Percentiles rank a stretch among this genome's conserved stretches.
These are phyloP conservation scores for Vigna unguiculata DNA, from an alignment of 306 rosid species.

Conservation along the genomic window DNA sequence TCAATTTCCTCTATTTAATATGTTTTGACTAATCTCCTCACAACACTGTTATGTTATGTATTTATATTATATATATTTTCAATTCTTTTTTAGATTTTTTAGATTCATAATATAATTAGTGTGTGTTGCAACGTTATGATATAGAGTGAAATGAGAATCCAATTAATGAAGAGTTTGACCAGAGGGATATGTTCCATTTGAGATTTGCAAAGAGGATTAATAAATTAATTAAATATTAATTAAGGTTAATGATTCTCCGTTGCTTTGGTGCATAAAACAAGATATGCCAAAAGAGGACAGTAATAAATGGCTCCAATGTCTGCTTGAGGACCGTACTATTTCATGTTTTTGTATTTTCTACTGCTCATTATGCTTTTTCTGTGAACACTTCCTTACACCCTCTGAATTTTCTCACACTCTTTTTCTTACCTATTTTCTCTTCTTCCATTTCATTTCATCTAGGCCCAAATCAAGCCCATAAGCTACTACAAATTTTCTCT, in stretches of 20 bases:
- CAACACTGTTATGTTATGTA: background rate
- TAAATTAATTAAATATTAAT: background rate
- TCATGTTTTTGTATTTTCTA: conserved; percentile 12
- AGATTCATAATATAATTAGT: background rate
- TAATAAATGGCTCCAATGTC: background rate
- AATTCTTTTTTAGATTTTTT: background rate
- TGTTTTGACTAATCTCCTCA: background rate
- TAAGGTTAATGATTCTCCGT: background rate
- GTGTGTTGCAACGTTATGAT: too few relatives aligned
- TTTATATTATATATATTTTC: too few relatives aligned
- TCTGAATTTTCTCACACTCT: background rate
- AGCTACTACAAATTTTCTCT: background rate
- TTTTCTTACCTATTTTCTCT: background rate
- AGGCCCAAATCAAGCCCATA: background rate
- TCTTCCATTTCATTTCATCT: background rate
- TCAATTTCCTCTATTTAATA: background rate
- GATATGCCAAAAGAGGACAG: background rate
- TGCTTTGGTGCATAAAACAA: background rate
- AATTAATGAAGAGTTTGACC: background rate
- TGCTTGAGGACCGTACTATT: background rate
- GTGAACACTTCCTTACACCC: background rate
- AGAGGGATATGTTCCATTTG: background rate
- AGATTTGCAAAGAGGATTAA: background rate
- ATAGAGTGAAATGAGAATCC: background rate
- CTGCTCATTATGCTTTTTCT: background rate